phyloP scores from a whole-genome alignment of 768 basidiomycete genomes.

The Kwoniella sp. region DNA sequence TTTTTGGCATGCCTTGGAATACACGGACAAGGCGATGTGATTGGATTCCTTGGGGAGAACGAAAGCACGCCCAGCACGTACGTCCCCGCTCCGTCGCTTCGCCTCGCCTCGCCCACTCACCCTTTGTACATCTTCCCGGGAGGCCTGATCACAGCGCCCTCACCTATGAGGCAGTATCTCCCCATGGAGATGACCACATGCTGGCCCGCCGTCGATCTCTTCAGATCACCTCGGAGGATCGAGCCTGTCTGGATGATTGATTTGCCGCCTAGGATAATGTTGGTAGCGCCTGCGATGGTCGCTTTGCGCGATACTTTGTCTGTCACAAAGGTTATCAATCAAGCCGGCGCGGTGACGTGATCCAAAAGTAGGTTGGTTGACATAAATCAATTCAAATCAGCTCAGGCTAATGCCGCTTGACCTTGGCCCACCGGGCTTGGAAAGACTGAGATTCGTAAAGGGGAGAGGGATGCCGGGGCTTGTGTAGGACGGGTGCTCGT shows the following conservation, averaged over 20 bases:
- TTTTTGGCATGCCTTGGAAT: too few relatives aligned
- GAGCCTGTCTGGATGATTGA: conserved; percentile 84
- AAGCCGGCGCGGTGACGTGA: too few relatives aligned
- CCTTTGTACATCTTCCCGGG: conserved; percentile 58
- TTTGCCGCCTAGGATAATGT: conserved; percentile 96
- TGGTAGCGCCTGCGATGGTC: conserved; percentile 88
- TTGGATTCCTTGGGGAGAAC: too few relatives aligned
- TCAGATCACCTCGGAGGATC: conserved; percentile 89
- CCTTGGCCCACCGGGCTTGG: not conserved
- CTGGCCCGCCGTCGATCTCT: conserved; percentile 85
- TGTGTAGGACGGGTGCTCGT: too few relatives aligned
- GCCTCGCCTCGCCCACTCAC: too few relatives aligned
- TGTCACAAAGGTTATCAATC: conserved; percentile 9
- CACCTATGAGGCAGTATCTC: conserved; percentile 86
- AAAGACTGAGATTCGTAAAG: not conserved
- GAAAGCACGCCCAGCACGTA: too few relatives aligned
- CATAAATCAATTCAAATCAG: not conserved
- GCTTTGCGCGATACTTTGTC: conserved; percentile 91
- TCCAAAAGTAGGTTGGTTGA: not conserved
- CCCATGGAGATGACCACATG: conserved; percentile 92
- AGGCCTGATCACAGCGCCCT: conserved; percentile 75
- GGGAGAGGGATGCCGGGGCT: too few relatives aligned
- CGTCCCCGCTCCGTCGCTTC: too few relatives aligned
- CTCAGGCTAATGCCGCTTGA: too few relatives aligned
- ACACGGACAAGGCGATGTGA: too few relatives aligned